Evolutionary conservation across 805 yeast genomes (phyloP), one percentile per base, ranked within the genome.

Genomic region (Ogataea methylovora): DNA sequence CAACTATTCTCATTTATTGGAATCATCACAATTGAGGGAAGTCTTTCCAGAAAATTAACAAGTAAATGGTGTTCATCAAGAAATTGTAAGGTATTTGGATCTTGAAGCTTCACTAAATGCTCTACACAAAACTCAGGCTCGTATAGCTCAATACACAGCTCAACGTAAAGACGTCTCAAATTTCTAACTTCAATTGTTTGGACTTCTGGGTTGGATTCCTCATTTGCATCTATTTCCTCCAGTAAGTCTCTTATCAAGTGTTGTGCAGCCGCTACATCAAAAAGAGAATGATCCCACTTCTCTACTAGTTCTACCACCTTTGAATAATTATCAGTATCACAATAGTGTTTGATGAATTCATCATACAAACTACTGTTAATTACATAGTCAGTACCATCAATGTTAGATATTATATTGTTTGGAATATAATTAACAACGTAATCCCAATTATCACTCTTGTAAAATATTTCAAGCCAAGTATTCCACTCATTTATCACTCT

Each of bases 1-100:
- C 74, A 41, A 14, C 69, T 71, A 1, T 49, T 39, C 2, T 22
- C 27, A 6, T 38, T 41, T 3, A 45, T 21, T 10, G 32, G 39
- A 2, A 62, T 37, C 13, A 73, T 60, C 4, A 79, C 54, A 9
- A 81, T 68, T 2, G 60, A 57, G 0, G 88, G 78, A 2, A 87
- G 49, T 12, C 63, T 50, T 2, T 63, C 52, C 4, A 69, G 40
- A 39, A 73, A 73, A 19, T 62, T 65, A 0, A 67, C 54, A 27
- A 88, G 55, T 21, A 90, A 56, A 46, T 86, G 90, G 49, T 80
- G 67, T 24, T 67, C 61, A 9, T 77, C 62, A 32, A 87, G 60
- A 35, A 85, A 71, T 25, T 69, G 65, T 29, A 88, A 51, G 0
- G 78, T 69, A 12, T 68, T 46, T 0, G 63, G 50, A 50, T 83